Conservation (phyloP, 768 basidiomycete genomes). For the Omphalotus guepiniiformis region DNA sequence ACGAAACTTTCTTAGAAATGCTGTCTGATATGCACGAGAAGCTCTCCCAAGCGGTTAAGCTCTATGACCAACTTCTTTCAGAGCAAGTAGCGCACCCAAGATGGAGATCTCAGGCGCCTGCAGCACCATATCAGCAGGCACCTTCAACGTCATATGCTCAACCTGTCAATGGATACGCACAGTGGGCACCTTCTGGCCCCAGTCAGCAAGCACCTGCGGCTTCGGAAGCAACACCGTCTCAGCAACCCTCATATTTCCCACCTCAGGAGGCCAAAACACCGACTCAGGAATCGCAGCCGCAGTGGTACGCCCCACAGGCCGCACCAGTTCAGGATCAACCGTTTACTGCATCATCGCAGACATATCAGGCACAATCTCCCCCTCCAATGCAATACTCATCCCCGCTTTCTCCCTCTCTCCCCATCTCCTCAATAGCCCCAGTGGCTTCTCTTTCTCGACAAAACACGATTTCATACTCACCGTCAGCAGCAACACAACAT, state of each 20-base stretch:
- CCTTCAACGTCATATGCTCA: constrained; percentile 19
- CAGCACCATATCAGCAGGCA: constrained; percentile 28
- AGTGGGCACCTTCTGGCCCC: constrained; percentile 31
- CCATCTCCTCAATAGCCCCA: constrained; percentile 17
- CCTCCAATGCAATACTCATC: constrained; percentile 13
- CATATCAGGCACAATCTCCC: constrained; percentile 16
- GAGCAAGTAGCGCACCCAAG: constrained; percentile 73
- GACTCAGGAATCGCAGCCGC: constrained; percentile 13
- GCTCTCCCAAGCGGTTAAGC: constrained; percentile 83
- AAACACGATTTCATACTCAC: constrained; percentile 31
- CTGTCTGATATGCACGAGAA: constrained; percentile 94
- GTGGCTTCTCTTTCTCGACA: constrained; percentile 25
- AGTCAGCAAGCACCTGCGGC: constrained; percentile 17
- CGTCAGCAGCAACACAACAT: constrained; percentile 18
- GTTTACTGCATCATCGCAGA: constrained; percentile 12
- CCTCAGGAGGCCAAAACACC: constrained; percentile 13
- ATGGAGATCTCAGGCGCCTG: constrained; percentile 46
- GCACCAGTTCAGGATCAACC: constrained; percentile 14
- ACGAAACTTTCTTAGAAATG: constrained; percentile 49
- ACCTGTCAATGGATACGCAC: constrained; percentile 25
- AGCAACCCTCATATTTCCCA: constrained; percentile 17
- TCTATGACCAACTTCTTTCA: constrained; percentile 87
- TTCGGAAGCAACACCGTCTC: constrained; percentile 14
- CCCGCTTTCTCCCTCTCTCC: constrained; percentile 9
- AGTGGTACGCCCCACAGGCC: constrained; percentile 17